Conservation (phyloP, 2,329 filamentous ascomycete species). For the Venturia aucupariae region DNA sequence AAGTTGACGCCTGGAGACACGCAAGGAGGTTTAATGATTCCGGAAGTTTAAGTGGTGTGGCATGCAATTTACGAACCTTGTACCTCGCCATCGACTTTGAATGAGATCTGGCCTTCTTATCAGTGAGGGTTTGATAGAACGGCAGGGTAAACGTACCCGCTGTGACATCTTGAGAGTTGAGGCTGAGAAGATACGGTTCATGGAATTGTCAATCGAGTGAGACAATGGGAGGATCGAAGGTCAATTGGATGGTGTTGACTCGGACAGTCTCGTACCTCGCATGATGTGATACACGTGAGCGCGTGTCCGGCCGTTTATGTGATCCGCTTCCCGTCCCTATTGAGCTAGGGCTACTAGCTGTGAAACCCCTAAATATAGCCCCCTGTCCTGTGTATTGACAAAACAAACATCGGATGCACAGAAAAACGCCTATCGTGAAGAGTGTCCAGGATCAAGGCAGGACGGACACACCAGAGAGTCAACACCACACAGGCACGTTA, state of each 20-base stretch:
- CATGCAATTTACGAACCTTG: conserved; percentile 27
- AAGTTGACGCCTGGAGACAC: conserved; percentile 37
- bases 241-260: background rate
- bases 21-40: background rate
- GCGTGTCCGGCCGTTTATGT: background rate
- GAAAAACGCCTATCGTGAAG: background rate
- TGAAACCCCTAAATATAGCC: background rate
- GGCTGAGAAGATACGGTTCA: background rate
- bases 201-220: background rate
- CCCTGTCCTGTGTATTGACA: background rate
- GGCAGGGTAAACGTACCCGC: background rate
- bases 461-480: background rate
- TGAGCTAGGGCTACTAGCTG: background rate
- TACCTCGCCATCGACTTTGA: conserved; percentile 38
- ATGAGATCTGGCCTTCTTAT: conserved; percentile 31
- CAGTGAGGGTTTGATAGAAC: background rate
- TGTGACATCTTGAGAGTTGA: background rate
- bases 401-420: background rate
- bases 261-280: background rate
- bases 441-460: background rate
- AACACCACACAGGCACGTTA: background rate
- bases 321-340: background rate
- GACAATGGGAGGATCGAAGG: too few relatives aligned
- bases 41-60: background rate
- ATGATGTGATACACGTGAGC: background rate